Evolutionary conservation across 129 eudicot genomes (phyloP).

Genomic region (Helianthus tuberosus): DNA sequence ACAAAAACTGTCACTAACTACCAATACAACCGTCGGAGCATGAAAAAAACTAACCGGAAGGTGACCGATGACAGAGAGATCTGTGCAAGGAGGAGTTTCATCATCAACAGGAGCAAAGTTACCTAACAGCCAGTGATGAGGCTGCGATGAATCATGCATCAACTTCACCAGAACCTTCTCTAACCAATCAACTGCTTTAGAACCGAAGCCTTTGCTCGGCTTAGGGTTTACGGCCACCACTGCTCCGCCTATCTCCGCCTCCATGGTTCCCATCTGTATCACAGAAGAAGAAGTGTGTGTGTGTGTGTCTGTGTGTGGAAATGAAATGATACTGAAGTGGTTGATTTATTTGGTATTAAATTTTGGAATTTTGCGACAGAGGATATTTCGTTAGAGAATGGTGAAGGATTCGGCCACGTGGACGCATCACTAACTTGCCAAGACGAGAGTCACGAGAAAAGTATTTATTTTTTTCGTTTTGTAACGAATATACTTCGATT

Average conservation of each 20-base stretch:
- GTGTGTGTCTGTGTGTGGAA: background rate
- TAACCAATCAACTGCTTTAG: slow-evolving; percentile 77
- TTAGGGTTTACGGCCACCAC: slow-evolving; percentile 76
- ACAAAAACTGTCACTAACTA: background rate
- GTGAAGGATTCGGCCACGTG: too few species aligned
- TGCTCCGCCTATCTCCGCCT: slow-evolving; percentile 43
- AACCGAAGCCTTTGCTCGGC: slow-evolving; percentile 61
- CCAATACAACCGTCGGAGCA: background rate
- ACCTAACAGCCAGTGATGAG: slow-evolving; percentile 73
- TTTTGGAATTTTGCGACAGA: background rate
- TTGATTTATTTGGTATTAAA: too few species aligned
- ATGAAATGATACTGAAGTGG: background rate
- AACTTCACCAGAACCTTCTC: slow-evolving; percentile 62
- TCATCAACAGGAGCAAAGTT: slow-evolving; percentile 89
- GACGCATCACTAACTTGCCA: too few species aligned
- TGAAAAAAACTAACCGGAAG: too few species aligned
- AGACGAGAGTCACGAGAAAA: too few species aligned
- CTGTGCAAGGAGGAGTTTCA: slow-evolving; percentile 72
- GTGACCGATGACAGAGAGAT: slow-evolving; percentile 35
- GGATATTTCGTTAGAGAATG: too few species aligned
- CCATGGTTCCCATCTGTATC: slow-evolving; percentile 20
- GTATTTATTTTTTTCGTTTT: too few species aligned
- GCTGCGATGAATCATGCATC: slow-evolving; percentile 55
- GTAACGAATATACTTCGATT: too few species aligned
- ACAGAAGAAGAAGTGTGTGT: background rate